Evolutionary conservation across 495 filamentous ascomycete species (phyloP).

Genomic region (Xylaria cubensis): DNA sequence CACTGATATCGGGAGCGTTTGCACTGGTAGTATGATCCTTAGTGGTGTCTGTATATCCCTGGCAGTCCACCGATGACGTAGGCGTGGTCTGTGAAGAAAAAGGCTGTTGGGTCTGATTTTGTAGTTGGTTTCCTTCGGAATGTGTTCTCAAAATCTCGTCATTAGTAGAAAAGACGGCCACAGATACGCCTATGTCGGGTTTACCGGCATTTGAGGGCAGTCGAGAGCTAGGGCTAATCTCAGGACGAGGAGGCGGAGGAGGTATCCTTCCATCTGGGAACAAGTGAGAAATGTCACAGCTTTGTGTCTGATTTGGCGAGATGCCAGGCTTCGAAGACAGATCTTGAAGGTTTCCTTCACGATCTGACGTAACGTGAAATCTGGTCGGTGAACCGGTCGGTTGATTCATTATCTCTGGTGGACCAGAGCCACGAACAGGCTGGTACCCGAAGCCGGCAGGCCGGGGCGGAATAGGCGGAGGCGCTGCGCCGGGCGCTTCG

Average conservation of each 20-base stretch:
- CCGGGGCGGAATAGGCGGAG: constrained; percentile 22
- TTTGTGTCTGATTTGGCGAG: constrained; percentile 2
- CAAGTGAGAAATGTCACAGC: constrained; percentile 2
- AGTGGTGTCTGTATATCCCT: neutral
- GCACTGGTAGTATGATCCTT: neutral
- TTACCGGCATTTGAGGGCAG: neutral
- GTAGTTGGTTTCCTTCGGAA: neutral
- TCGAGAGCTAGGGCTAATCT: neutral
- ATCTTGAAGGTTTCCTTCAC: neutral
- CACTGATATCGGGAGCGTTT: neutral
- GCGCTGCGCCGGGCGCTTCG: neutral
- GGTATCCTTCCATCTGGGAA: constrained; percentile 16
- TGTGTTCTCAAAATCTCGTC: neutral
- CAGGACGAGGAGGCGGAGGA: constrained; percentile 7
- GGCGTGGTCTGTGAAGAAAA: neutral
- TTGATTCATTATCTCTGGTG: neutral
- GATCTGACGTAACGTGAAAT: neutral
- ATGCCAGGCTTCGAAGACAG: neutral
- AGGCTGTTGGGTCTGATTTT: neutral
- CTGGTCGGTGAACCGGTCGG: neutral
- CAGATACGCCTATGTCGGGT: neutral
- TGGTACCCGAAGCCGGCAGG: constrained; percentile 13
- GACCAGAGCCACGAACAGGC: neutral
- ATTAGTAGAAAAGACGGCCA: neutral
- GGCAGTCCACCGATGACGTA: neutral